Base-by-base conservation (phyloP, 2,329 filamentous ascomycete species). In the Colletotrichum musicola region DNA sequence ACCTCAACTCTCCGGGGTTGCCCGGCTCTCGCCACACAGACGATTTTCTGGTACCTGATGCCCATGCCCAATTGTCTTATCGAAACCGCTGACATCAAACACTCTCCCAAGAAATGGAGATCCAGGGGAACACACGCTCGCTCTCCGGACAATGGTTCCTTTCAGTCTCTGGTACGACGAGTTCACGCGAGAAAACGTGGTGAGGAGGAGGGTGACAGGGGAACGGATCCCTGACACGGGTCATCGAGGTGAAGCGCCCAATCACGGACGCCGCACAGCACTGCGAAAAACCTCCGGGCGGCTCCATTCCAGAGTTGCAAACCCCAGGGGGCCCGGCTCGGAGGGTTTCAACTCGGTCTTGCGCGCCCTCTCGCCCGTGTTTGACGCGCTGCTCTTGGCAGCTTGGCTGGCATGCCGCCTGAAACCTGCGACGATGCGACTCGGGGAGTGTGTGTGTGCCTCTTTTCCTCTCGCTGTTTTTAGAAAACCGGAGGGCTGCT, bases 371-470 rank as follows among this genome's bases (percentile, higher is more conserved):
- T 68, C 61, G 60, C n/a, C 30, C 40, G 54, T 56, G 65, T 68
- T 68, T 68, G 65, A 68, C 55, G 62, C 55, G 35, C 42, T 35
- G 18, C 38, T 12, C 65, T 68, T 68, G 65, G 65, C 65, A 27
- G 30, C 27, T 9, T 30, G 27, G 27, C 27, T 7, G 27, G 30
- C 30, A 56, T 22, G 61, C 40, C 54, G 54, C 61, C 62, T 65
- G 65, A 68, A 65, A 68, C 65, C 49, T 9, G 14, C 14, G 40
- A 25, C 20, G 59, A 56, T 68, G 55, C 50, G 44, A 65, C 49
- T 46, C 47, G 47, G 13, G 20, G 27, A 20, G 38, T 38, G 16
- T 16, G 4, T 13, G 16, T 27, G 22, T 57, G 22, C 22, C 20
- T 10, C 35, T 13, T 22, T 30, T 25, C 10, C 10, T 25, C 6